These are phyloP conservation scores for Aegilops umbellulata DNA, from an alignment of 176 grass and related monocot species.

Conservation along the genomic window DNA sequence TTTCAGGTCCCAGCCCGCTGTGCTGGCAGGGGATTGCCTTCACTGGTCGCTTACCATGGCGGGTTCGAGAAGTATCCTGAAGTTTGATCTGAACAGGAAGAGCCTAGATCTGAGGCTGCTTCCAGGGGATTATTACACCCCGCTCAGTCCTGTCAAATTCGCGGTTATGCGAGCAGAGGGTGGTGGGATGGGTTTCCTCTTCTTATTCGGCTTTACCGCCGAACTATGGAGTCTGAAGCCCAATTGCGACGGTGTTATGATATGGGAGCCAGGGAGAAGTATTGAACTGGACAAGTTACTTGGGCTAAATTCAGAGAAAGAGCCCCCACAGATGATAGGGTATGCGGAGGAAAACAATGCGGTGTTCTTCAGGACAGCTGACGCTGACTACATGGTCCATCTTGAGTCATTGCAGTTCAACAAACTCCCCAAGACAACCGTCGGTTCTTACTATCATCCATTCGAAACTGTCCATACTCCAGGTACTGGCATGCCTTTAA, in stretches of 20 bases:
- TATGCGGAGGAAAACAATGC: background rate
- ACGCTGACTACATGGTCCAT: background rate
- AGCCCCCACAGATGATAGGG: background rate
- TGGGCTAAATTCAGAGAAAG: background rate
- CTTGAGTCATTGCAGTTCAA: background rate
- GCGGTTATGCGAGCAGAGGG: background rate
- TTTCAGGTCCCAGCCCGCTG: no score
- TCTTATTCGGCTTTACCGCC: background rate
- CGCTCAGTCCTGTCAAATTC: no score
- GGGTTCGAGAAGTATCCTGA: no score
- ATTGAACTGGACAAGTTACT: background rate
- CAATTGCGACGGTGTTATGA: background rate
- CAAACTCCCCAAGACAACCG: background rate
- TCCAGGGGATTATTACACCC: no score
- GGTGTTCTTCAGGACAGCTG: background rate
- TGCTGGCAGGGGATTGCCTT: no score
- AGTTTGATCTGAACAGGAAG: no score
- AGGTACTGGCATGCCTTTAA: background rate
- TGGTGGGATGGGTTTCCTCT: background rate
- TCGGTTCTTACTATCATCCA: background rate
- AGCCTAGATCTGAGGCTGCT: no score
- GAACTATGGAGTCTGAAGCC: background rate
- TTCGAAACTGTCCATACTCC: background rate
- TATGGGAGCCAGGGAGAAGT: background rate
- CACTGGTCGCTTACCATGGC: no score